Percentiles rank a stretch among this genome's conserved stretches.
phyloP scores from a whole-genome alignment of 2,329 filamentous ascomycete genomes.

The Ceratocystis smalleyi region DNA sequence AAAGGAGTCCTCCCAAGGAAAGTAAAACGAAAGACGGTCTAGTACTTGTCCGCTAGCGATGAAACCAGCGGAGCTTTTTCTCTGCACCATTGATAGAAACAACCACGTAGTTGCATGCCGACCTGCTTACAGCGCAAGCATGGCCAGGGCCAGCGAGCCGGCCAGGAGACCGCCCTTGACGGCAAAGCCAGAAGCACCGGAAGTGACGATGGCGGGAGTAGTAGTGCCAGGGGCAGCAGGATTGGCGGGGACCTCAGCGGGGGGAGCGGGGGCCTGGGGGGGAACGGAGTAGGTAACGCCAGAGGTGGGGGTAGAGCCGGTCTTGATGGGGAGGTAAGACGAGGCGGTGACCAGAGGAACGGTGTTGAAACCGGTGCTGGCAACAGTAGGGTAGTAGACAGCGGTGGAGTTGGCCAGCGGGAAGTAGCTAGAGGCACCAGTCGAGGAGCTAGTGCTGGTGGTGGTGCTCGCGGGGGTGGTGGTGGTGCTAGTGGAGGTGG shows the following conservation, averaged over 20 bases:
- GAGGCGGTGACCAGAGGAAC: conserved; percentile 12
- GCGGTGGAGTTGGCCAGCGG: conserved; percentile 13
- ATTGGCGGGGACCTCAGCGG: neutral
- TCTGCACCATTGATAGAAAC: neutral
- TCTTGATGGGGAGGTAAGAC: conserved; percentile 12
- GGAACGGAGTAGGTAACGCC: neutral
- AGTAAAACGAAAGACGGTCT: neutral
- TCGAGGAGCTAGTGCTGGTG: neutral
- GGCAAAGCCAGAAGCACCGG: conserved; percentile 4
- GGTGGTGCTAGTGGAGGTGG: neutral
- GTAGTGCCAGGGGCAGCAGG: neutral
- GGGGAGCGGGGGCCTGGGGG: neutral
- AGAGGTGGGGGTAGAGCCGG: conserved; percentile 6
- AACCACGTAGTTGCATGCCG: neutral
- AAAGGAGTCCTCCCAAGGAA: neutral
- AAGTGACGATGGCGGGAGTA: neutral
- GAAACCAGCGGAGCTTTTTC: neutral
- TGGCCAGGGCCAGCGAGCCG: conserved; percentile 15
- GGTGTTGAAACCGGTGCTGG: conserved; percentile 13
- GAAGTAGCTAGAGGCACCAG: conserved; percentile 13
- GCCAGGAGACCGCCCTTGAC: conserved; percentile 16
- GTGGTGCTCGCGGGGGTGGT: neutral
- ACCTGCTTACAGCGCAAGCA: conserved; percentile 15
- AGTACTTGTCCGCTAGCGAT: neutral
- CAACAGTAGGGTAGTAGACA: conserved; percentile 2